Base-by-base conservation (phyloP, 306 rosid genomes). In the Cucumis hystrix region DNA sequence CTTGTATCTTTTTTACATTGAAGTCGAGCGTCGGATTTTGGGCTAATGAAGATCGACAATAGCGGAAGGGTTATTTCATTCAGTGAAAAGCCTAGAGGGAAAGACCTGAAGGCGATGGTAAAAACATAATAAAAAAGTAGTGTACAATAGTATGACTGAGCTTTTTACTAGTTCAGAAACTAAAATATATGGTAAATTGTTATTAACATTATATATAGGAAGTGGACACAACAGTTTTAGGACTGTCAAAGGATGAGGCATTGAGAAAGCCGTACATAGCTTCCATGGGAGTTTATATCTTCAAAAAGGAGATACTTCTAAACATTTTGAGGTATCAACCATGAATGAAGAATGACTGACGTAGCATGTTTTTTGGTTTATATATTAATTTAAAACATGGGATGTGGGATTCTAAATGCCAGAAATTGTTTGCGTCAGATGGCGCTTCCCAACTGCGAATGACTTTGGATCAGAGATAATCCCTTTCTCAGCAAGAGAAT, bases 391-490 rank as follows among this genome's bases (percentile, higher is more conserved):
- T n/a, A 39, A 66, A 66, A 66, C 52, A 66, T 66, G 73, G 30
- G 52, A 66, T 45, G 39, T 66, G 73, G 30, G 73, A 66, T 28
- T 66, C 52, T 66, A 68, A 68, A 67, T 83, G 64, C 72, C 76
- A 73, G 72, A 74, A 78, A 65, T 77, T 82, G 71, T 82, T 78
- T 81, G 80, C 76, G 61, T 74, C 83, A 91, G 97, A 88, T 94
- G 98, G 98, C 93, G 96, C 74, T 94, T 89, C 86, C 97, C 97
- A 25, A 94, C 98, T 28, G 98, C 97, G 49, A 90, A 94, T 87
- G 98, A 94, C 87, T 94, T 94, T 74, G 98, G 98, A 83, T 94
- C 98, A 60, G 98, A 94, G 88, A 83, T 94, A 51, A 94, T 94
- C 80, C 97, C 97, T 6, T 93, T 95, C 83, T 94, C 98, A 59